Conservation (phyloP, 2,329 filamentous ascomycete species). For the Hirsutella minnesotensis region DNA sequence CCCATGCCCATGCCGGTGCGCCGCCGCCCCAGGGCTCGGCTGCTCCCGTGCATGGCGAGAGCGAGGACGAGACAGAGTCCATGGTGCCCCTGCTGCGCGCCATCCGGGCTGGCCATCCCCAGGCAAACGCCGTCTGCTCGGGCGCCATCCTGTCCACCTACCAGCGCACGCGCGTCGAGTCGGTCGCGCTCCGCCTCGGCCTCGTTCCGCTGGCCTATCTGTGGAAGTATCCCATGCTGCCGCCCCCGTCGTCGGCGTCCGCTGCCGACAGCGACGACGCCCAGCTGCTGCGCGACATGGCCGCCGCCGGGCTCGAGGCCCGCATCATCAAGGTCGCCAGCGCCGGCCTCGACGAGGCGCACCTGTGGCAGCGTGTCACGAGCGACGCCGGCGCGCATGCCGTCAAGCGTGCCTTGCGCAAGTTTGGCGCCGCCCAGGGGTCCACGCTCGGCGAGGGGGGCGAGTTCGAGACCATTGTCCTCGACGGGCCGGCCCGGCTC, state of each 20-base stretch:
- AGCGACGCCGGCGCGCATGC: constrained; percentile 34
- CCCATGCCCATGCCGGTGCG: constrained; percentile 57
- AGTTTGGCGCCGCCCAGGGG: constrained; percentile 55
- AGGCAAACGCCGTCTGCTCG: constrained; percentile 75
- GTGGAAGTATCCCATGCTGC: constrained; percentile 79
- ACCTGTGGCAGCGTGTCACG: constrained; percentile 73
- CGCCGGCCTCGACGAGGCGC: constrained; percentile 68
- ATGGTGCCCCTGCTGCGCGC: constrained; percentile 62
- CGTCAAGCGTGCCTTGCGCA: constrained; percentile 41
- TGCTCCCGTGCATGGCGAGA: background rate
- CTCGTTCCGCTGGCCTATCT: constrained; percentile 75
- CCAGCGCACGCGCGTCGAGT: constrained; percentile 91
- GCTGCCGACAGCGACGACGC: constrained; percentile 24
- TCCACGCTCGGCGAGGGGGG: constrained; percentile 84
- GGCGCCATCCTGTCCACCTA: constrained; percentile 93
- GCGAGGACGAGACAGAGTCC: constrained; percentile 77
- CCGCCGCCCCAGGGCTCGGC: constrained; percentile 39
- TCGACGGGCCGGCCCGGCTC: constrained; percentile 63
- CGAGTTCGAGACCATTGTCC: constrained; percentile 86
- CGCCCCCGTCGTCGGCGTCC: constrained; percentile 25
- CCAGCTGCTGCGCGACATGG: constrained; percentile 72
- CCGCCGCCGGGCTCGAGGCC: constrained; percentile 64
- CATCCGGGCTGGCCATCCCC: constrained; percentile 58
- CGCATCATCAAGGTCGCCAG: constrained; percentile 91
- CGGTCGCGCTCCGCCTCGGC: constrained; percentile 73